Conservation (phyloP, 768 basidiomycete genomes). For the Lactarius hatsudake region DNA sequence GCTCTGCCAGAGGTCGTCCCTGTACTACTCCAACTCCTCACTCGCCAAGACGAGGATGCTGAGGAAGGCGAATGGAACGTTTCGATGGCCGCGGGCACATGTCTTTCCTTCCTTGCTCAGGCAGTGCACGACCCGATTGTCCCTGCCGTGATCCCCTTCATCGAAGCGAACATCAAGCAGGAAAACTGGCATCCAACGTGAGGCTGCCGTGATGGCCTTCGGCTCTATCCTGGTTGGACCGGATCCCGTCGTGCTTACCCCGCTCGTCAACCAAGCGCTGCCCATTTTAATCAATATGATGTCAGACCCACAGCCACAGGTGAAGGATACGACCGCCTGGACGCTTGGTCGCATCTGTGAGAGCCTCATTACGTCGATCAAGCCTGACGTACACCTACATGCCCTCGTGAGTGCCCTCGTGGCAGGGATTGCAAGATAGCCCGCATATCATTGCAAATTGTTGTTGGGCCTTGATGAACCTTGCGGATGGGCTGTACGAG, state of each 20-base stretch:
- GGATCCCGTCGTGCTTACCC: constrained; percentile 80
- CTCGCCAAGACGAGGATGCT: constrained; percentile 92
- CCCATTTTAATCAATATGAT: constrained; percentile 96
- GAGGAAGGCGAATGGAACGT: constrained; percentile 99
- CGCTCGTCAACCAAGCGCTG: constrained; percentile 91
- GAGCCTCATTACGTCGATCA: constrained; percentile 78
- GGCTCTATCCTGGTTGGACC: constrained; percentile 97
- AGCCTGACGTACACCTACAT: constrained; percentile 84
- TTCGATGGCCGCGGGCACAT: constrained; percentile 94
- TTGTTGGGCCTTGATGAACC: constrained; percentile 95
- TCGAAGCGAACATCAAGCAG: constrained; percentile 91
- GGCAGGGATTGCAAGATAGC: constrained; percentile 71
- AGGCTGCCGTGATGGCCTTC: constrained; percentile 98
- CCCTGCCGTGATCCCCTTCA: constrained; percentile 92
- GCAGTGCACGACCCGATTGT: constrained; percentile 92
- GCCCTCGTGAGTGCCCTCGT: constrained; percentile 82
- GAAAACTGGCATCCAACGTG: constrained; percentile 93
- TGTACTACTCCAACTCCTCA: constrained; percentile 83
- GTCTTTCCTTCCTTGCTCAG: constrained; percentile 82
- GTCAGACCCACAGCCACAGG: constrained; percentile 77
- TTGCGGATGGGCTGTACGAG: constrained; percentile 84
- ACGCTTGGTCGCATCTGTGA: constrained; percentile 96
- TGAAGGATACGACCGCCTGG: constrained; percentile 98
- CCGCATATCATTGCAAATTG: constrained; percentile 90
- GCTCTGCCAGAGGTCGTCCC: constrained; percentile 94